Base-by-base conservation (phyloP, 805 yeast species). In the Wickerhamiella sorbophila region DNA sequence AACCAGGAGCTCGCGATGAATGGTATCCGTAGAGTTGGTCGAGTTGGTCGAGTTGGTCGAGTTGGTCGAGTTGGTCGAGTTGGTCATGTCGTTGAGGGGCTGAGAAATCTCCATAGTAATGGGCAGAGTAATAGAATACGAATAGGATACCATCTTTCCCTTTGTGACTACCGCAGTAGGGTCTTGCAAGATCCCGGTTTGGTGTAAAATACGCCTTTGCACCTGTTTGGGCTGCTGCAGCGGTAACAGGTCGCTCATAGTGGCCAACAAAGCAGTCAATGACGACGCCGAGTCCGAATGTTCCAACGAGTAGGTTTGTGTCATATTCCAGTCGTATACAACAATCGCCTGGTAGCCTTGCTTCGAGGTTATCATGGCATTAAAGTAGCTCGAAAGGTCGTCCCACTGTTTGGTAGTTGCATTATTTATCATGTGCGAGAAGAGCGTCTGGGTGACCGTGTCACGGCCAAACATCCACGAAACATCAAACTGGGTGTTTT, bases 371-470 rank as follows among this genome's bases (percentile, higher is more conserved):
- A 44, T 46, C 36, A 42, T 38, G 14, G 37, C 39, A 9, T 9
- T 41, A 27, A 49, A 16, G 12, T 38, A 27, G 19, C 35, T 19
- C 24, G 42, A 22, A 16, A 39, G 24, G 1, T 15, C 19, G 2
- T 43, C 41, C 47, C 45, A 45, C 4, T 31, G 34, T 3, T 36
- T 19, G 6, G 39, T 27, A 26, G 52, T 44, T 16, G 43, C 38
- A 18, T 44, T 51, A 1, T 46, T 45, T 19, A 33, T 21, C 21
- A 40, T 33, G 5, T 39, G 38, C n/a, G 44, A 40, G 9, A 22
- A 16, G 26, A 50, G 29, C 5, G 43, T 34, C 0, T 36, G 20
- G 12, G 44, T 39, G 22, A 52, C 45, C 4, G 20, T 19, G 31
- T 39, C 47, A 18, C 36, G 27, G 40, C 26, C 32, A 14, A 41